Conservation (phyloP, 257 asterid genomes). For the Nicotiana benthamiana region DNA sequence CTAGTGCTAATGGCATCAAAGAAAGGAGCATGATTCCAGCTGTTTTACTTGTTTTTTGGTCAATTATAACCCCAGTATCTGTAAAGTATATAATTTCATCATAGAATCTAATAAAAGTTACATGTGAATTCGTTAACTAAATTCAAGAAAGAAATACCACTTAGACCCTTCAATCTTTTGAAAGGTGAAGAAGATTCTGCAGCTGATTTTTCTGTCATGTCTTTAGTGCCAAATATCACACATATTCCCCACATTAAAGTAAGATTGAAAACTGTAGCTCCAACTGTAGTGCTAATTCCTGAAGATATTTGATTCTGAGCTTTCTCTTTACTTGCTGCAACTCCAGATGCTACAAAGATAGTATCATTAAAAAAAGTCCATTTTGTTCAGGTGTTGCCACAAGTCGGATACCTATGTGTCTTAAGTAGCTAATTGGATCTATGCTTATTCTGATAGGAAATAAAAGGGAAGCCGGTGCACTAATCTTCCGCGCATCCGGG, state of each 20-base stretch:
- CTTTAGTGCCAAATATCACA: conserved; percentile 25
- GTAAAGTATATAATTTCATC: background rate
- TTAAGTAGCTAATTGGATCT: background rate
- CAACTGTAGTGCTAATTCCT: conserved; percentile 28
- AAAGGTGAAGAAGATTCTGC: conserved; percentile 7
- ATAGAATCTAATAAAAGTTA: background rate
- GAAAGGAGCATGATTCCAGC: conserved; percentile 51
- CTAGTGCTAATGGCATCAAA: conserved; percentile 38
- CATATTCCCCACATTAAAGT: conserved; percentile 36
- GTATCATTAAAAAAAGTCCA: background rate
- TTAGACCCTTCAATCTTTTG: background rate
- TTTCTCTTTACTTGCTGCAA: conserved; percentile 22
- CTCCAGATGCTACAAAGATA: conserved; percentile 30
- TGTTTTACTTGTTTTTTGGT: conserved; percentile 36
- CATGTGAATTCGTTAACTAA: background rate
- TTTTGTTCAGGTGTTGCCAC: background rate
- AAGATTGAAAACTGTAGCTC: conserved; percentile 33
- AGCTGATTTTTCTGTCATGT: background rate
- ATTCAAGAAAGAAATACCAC: conserved; percentile 2
- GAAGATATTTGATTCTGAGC: conserved; percentile 27
- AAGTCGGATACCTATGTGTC: background rate
- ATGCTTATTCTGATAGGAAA: background rate
- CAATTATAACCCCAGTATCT: conserved; percentile 39
- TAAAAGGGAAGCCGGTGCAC: background rate
- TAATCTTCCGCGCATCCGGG: too few relatives aligned